Percentiles rank a stretch among this genome's conserved stretches.
These are phyloP conservation scores for Trichoderma sp. DNA, from an alignment of 2,329 filamentous ascomycete species.

Conservation along the genomic window DNA sequence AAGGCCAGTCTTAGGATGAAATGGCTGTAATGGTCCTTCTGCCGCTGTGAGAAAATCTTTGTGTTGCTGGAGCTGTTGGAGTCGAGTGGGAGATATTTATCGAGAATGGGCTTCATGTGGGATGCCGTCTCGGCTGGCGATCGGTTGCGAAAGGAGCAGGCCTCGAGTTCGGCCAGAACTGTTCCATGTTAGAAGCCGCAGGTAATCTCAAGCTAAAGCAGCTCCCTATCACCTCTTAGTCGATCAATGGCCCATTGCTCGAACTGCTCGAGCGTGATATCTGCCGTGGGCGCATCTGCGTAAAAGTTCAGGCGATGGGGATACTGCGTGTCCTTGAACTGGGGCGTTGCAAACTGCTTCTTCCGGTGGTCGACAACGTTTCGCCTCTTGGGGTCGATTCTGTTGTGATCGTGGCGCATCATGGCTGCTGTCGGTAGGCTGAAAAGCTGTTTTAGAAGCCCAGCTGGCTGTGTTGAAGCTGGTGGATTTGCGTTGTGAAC, in stretches of 20 bases:
- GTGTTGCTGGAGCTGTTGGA: slow-evolving; percentile 68
- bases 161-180: slow-evolving; percentile 88
- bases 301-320: slow-evolving; percentile 92
- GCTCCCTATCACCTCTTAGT: slow-evolving; percentile 64
- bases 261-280: slow-evolving; percentile 96
- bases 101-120: slow-evolving; percentile 83
- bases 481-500: not conserved
- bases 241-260: slow-evolving; percentile 98
- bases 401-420: slow-evolving; percentile 56
- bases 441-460: not conserved
- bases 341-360: slow-evolving; percentile 79
- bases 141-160: slow-evolving; percentile 93
- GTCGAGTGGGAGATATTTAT: slow-evolving; percentile 83
- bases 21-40: slow-evolving; percentile 97
- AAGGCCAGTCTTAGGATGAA: slow-evolving; percentile 96
- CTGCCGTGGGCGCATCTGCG: slow-evolving; percentile 80
- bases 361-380: slow-evolving; percentile 78
- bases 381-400: slow-evolving; percentile 72
- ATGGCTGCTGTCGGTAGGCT: slow-evolving; percentile 41
- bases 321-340: slow-evolving; percentile 79
- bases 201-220: not conserved
- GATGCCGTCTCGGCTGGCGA: slow-evolving; percentile 76
- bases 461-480: not conserved
- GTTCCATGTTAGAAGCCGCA: slow-evolving; percentile 19
- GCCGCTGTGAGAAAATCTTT: slow-evolving; percentile 71